A percentile compares a stretch with the other conserved stretches of the same genome.
These are phyloP conservation scores for Penicillium paradoxum DNA, from an alignment of 495 filamentous ascomycete genomes.

Conservation along the genomic window DNA sequence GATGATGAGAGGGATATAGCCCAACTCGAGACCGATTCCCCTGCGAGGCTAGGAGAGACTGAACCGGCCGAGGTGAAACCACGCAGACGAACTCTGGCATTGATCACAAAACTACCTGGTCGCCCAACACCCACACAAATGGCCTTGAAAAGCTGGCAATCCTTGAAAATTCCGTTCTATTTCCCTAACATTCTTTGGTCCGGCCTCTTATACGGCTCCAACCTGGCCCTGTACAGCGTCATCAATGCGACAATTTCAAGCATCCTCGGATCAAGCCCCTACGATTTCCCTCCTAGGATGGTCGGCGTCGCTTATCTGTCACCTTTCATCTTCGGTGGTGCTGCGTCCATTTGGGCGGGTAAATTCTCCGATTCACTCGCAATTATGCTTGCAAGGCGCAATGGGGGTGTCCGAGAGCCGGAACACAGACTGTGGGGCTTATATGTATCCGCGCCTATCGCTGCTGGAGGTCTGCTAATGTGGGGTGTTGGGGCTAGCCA, in stretches of 20 bases:
- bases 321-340: slow-evolving; percentile 5
- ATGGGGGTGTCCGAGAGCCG: slow-evolving; percentile 31
- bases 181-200: slow-evolving; percentile 12
- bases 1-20: neutral
- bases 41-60: no score
- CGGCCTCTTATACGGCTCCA: slow-evolving; percentile 10
- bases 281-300: slow-evolving; percentile 4
- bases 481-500: slow-evolving; percentile 17
- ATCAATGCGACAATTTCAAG: neutral
- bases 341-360: slow-evolving; percentile 7
- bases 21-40: neutral
- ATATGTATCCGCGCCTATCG: neutral
- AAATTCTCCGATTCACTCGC: slow-evolving; percentile 18
- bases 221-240: slow-evolving; percentile 4
- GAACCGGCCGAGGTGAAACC: neutral
- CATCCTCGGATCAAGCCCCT: slow-evolving; percentile 9
- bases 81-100: neutral
- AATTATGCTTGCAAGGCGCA: slow-evolving; percentile 21
- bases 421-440: slow-evolving; percentile 24
- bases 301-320: slow-evolving; percentile 9
- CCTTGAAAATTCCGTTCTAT: neutral
- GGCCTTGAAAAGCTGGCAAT: neutral
- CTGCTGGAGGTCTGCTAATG: slow-evolving; percentile 7
- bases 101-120: neutral
- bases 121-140: neutral